Evolutionary conservation across 2,329 filamentous ascomycete genomes (phyloP), one percentile per base, ranked within the genome.

Genomic region (Colletotrichum tanaceti): DNA sequence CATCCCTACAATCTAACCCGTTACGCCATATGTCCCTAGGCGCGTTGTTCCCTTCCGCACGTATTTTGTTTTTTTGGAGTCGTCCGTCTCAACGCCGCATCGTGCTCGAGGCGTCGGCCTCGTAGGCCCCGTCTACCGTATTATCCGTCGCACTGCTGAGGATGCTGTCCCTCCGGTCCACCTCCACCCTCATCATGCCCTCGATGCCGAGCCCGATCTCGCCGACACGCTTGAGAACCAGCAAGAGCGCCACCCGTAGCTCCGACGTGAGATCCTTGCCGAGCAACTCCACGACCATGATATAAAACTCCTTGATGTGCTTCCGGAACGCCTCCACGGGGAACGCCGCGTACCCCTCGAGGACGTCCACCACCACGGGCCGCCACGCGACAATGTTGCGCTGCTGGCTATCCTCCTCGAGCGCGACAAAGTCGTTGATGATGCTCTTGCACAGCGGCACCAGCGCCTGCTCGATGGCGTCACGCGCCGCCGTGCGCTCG

Each of bases 381-480:
- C 96, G 87, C 96, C 96, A 99, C 0, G 97, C 97, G 32, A 97
- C 89, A 63, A 99, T 97, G 79, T 99, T 99, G 64, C 96, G 88
- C 77, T 98, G 94, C 80, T 99, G 96, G 35, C 93, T 97, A 76
- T 99, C 97, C 78, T 98, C 94, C 76, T 98, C 96, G 3, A 99
- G 89, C 4, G 86, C 85, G 13, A 93, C 89, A 79, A 97, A 99
- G 16, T 91, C 91, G 44, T 89, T 87, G 70, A 99, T 91, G 71
- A 99, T 97, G 78, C 99, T 96, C 75, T 92, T 93, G 82, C 96
- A 99, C 4, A 99, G 87, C 66, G 97, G 97, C 32, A 99, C 93
- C 32, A 99, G 86, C 1, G 96, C 97, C 47, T 90, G 90, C 81
- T 99, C 96, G 0, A 97, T 97, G 72, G 97, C 93, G 2, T 86